phyloP scores from a whole-genome alignment of 495 filamentous ascomycete genomes.

The Tuber calosporum region DNA sequence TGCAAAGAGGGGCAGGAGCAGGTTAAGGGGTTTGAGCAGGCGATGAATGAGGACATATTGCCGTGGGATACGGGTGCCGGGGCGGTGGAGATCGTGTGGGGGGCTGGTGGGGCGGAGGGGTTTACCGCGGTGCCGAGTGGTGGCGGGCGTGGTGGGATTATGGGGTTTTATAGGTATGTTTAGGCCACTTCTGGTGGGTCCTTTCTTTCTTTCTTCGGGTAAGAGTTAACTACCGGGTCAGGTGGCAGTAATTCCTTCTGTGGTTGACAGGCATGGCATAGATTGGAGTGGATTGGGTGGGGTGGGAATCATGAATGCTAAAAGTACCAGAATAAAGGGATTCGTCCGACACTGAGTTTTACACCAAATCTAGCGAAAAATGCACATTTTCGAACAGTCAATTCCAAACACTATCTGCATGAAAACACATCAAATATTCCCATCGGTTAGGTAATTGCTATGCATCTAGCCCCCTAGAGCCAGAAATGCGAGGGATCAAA shows the following conservation, averaged over 20 bases:
- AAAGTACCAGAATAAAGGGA: too few relatives aligned
- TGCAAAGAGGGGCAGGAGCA: not conserved
- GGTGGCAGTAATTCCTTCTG: not conserved
- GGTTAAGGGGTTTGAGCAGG: not conserved
- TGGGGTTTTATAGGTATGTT: not conserved
- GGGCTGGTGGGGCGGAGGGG: not conserved
- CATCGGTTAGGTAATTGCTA: too few relatives aligned
- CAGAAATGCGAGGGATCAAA: too few relatives aligned
- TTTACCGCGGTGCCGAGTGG: not conserved
- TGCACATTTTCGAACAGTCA: too few relatives aligned
- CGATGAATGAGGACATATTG: not conserved
- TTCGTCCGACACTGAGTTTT: too few relatives aligned
- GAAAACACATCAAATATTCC: too few relatives aligned
- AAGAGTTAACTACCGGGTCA: not conserved
- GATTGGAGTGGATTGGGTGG: too few relatives aligned
- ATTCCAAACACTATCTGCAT: too few relatives aligned
- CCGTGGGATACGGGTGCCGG: not conserved
- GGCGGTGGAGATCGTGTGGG: not conserved
- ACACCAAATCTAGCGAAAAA: too few relatives aligned
- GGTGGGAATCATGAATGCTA: not conserved
- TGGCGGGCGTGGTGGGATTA: not conserved
- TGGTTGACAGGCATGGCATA: not conserved
- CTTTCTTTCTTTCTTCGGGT: not conserved
- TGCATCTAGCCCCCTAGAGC: too few relatives aligned
- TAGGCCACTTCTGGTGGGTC: not conserved